A percentile compares a stretch with the other conserved stretches of the same genome.
These are phyloP conservation scores for Colletotrichum sublineola DNA, from an alignment of 2,329 filamentous ascomycete genomes.

Conservation along the genomic window DNA sequence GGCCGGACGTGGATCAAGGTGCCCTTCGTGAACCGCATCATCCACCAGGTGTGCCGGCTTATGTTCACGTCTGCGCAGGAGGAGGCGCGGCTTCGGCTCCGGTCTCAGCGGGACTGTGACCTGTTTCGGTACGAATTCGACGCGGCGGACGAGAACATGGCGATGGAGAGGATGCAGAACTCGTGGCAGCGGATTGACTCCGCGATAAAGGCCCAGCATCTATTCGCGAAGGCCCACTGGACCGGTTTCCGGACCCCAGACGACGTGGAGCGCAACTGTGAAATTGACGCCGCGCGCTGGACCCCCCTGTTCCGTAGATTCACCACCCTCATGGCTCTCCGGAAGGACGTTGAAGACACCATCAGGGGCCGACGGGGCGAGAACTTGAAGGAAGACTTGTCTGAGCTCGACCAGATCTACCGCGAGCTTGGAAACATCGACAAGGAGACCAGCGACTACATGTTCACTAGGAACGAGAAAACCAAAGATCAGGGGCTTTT, in stretches of 20 bases:
- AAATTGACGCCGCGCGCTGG: background rate
- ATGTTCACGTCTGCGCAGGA: constrained; percentile 37
- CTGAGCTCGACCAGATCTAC: background rate
- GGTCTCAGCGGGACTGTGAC: constrained; percentile 15
- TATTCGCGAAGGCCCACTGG: background rate
- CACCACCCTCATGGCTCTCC: background rate
- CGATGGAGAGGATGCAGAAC: background rate
- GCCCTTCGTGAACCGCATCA: constrained; percentile 37
- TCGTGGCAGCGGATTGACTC: constrained; percentile 18
- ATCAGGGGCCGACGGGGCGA: background rate
- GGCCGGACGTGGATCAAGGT: constrained; percentile 37
- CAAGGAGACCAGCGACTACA: background rate
- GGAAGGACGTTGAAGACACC: background rate
- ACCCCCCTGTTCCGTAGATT: background rate
- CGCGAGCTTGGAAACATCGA: background rate
- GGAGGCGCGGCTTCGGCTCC: constrained; percentile 33
- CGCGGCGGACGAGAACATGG: background rate
- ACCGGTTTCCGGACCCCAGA: background rate
- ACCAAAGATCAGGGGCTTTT: background rate
- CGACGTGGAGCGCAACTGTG: background rate
- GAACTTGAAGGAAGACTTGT: background rate
- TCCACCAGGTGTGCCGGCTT: constrained; percentile 25
- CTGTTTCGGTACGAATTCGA: constrained; percentile 3
- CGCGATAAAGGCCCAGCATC: background rate
- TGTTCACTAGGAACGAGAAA: background rate